Base-by-base conservation (phyloP, 2,329 filamentous ascomycete genomes). In the Claviceps monticola region DNA sequence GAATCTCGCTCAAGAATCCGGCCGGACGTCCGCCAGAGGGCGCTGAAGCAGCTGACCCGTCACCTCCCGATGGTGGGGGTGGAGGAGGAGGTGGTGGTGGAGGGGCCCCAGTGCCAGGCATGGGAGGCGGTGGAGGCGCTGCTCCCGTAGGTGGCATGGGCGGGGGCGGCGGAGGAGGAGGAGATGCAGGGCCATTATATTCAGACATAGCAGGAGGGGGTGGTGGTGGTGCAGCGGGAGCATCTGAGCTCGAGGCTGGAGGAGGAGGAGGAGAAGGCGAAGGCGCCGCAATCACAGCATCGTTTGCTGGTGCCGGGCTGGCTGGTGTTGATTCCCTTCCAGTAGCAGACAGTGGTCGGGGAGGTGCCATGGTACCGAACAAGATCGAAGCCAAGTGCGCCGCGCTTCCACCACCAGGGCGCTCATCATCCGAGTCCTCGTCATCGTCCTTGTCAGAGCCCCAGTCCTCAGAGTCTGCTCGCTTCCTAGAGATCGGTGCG, bases 331-430 rank as follows among this genome's bases (percentile, higher is more conserved):
- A 73, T 59, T 86, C 86, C 57, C 86, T 82, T 51, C 86, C 88
- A 66, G 87, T 82, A 6, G 88, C 85, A 19, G 88, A 94, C 45
- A 96, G 70, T 34, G 91, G 90, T 49, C 91, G 82, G 14, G 93
- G 91, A 41, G 93, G 91, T 9, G 80, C 91, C 90, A 98, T 97
- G 49, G 90, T 95, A 54, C 93, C 91, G 65, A 98, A 98, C 19
- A 98, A 76, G 55, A 96, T 93, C 6, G 88, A 95, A 16, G 93
- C 93, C 39, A 98, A 79, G 60, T 95, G 88, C 55, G 94, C 93
- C 48, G 93, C 93, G 59, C 82, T 88, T 54, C 85, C 83, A 51
- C 88, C 88, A 49, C 86, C 86, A 17, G 87, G 83, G 9, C 83
- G 79, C 51, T 89, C 85, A 52, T 90, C 86, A 52, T 91, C 84